Evolutionary conservation across 164 flowering plant species (phyloP).

Genomic region (Stephania cephalantha): DNA sequence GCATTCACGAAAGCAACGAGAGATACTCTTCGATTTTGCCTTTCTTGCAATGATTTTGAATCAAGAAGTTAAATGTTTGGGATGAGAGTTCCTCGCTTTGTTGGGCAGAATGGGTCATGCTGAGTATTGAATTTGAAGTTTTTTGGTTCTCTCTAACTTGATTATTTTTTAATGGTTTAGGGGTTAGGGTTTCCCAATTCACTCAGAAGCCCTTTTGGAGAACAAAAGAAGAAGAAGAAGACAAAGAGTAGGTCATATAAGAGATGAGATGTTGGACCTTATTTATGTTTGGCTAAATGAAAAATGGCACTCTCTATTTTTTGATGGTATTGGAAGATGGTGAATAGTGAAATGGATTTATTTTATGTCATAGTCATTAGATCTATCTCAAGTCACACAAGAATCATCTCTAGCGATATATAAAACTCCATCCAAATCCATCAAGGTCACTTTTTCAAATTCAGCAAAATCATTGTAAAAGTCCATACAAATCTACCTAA

Average conservation of each 20-base stretch:
- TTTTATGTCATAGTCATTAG: too few relatives aligned
- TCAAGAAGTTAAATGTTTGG: slow-evolving; percentile 35
- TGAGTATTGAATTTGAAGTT: background rate
- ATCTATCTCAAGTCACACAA: too few relatives aligned
- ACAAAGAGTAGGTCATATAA: background rate
- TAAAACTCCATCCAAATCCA: too few relatives aligned
- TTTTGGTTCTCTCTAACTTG: background rate
- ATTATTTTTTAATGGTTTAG: background rate
- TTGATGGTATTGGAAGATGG: too few relatives aligned
- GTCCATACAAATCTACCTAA: too few relatives aligned
- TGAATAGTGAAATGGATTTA: too few relatives aligned
- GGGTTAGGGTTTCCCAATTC: background rate
- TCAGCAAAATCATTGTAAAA: too few relatives aligned
- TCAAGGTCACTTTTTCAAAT: too few relatives aligned
- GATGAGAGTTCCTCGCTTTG: slow-evolving; percentile 26
- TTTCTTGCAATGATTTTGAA: slow-evolving; percentile 31
- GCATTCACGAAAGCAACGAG: slow-evolving; percentile 48
- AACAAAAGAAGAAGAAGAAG: background rate
- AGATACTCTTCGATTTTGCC: slow-evolving; percentile 50
- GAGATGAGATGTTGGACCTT: too few relatives aligned
- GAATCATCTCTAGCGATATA: too few relatives aligned
- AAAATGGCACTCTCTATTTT: too few relatives aligned
- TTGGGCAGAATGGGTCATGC: background rate
- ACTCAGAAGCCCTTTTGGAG: background rate
- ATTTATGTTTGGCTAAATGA: too few relatives aligned